Evolutionary conservation across 768 basidiomycete species (phyloP), one percentile per base, ranked within the genome.

Genomic region (Xerocomellus intermedius): DNA sequence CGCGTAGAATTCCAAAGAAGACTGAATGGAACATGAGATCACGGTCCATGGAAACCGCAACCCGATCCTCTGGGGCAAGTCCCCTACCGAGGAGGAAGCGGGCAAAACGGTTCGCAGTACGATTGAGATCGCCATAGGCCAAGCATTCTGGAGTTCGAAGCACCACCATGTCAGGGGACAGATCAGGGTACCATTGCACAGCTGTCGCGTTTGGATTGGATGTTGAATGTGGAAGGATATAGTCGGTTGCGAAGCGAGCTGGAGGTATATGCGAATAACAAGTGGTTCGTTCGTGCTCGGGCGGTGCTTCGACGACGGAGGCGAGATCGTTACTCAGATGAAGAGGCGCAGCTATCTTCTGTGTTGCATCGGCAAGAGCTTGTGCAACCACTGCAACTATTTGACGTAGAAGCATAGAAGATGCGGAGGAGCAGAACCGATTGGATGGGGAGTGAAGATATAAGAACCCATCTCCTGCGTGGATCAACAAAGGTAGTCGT

Each of bases 21-120:
- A 73, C 69, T 21, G 74, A 58, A 50, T 81, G 77, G 56, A 78
- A 81, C 43, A 64, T 50, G 16, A 74, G 58, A 48, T 77, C 68
- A 19, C 80, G 75, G 49, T 71, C 65, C 67, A 77, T 72, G 54
- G 78, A 81, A 44, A 81, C 68, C 21, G 77, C 77, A 5, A 81
- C 75, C 22, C 73, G 72, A 50, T 77, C 75, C 53, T 75, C 76
- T 16, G 43, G 64, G 42, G 65, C 45, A 21, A 80, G 57, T 2
- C 77, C 76, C 16, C 55, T 56, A 5, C 56, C 56, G 19, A 74
- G 55, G 33, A 81, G 60, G 75, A 78, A 80, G 12, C 68, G 75
- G 9, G 77, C 78, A 2, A 79, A 55, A 58, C 71, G 70, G 56
- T 80, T 79, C 12, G 76, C 69, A 33, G 56, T 62, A 17, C 48